Conservation (phyloP, 768 basidiomycete species). For the Tylopilus sp. region DNA sequence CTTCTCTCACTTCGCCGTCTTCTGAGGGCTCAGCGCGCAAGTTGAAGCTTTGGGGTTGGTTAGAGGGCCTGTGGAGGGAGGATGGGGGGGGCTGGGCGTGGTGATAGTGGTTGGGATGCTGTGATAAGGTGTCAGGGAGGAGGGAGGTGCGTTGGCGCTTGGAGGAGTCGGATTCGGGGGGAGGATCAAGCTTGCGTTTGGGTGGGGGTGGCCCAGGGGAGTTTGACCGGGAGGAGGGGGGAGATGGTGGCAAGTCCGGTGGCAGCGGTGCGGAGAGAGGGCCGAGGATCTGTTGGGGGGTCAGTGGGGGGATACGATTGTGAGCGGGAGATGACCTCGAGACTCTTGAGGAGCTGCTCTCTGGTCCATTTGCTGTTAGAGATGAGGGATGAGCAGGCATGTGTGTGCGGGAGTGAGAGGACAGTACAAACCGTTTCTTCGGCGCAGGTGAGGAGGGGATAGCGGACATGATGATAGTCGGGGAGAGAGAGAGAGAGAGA, state of each 20-base stretch:
- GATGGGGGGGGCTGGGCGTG: conserved; percentile 23
- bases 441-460: conserved; percentile 22
- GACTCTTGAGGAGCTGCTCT: conserved; percentile 37
- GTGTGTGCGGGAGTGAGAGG: conserved; percentile 4
- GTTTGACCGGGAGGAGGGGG: conserved; percentile 41
- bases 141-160: conserved; percentile 32
- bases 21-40: conserved; percentile 41
- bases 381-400: conserved; percentile 17
- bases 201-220: conserved; percentile 34
- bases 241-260: conserved; percentile 43
- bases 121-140: conserved; percentile 24
- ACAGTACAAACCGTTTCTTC: conserved; percentile 36
- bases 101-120: conserved; percentile 29
- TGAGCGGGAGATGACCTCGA: conserved; percentile 33
- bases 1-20: conserved; percentile 47
- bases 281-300: conserved; percentile 37
- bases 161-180: conserved; percentile 24
- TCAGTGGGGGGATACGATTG: conserved; percentile 15
- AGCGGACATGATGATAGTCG: conserved; percentile 36
- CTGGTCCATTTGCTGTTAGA: conserved; percentile 30
- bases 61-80: conserved; percentile 20
- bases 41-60: conserved; percentile 20
- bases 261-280: conserved; percentile 39
- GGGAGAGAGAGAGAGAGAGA: conserved; percentile 37
- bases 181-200: conserved; percentile 38